Conservation (phyloP, 2,329 filamentous ascomycete species). For the Aurifilum marmelostoma region DNA sequence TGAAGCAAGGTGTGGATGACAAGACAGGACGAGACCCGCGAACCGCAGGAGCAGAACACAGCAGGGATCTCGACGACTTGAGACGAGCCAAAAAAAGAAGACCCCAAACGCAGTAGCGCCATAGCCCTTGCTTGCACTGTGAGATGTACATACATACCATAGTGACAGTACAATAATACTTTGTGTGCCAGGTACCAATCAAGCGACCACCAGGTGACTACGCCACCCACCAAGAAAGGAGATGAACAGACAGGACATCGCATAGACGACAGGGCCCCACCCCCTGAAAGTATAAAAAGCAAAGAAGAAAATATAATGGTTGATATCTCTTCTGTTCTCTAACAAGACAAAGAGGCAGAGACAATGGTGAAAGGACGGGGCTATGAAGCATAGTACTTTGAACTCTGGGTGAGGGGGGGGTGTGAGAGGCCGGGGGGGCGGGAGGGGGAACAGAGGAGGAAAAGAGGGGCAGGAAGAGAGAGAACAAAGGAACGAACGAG, state of each 20-base stretch:
- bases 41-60: not conserved
- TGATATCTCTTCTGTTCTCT: too few species aligned
- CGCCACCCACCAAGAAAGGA: not conserved
- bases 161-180: not conserved
- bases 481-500: not conserved
- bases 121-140: not conserved
- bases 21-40: not conserved
- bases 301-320: not conserved
- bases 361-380: too few species aligned
- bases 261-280: not conserved
- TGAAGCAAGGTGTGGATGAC: not conserved
- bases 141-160: not conserved
- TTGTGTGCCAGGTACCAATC: not conserved
- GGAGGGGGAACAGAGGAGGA: too few species aligned
- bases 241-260: not conserved
- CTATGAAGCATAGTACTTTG: too few species aligned
- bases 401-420: too few species aligned
- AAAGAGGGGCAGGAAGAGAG: not conserved
- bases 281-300: not conserved
- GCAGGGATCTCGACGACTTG: not conserved
- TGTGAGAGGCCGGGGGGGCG: not conserved
- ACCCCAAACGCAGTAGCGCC: not conserved
- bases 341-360: too few species aligned
- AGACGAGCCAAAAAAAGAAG: constrained; percentile 14
- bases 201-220: not conserved